phyloP scores from a whole-genome alignment of 192 early-diverging fungal species.

The Phycomyces blakesleeanus region DNA sequence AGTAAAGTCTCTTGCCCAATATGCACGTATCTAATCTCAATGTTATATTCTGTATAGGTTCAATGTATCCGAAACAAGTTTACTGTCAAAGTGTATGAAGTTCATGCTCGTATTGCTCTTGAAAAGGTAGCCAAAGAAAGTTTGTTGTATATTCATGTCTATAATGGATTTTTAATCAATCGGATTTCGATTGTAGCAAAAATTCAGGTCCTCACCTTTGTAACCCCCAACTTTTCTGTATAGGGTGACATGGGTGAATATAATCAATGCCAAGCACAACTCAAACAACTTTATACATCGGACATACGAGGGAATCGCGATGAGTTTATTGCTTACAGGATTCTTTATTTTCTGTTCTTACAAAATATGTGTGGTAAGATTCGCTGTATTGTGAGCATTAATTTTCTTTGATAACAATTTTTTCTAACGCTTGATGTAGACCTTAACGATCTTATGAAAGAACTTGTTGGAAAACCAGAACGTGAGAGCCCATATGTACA shows the following conservation, averaged over 20 bases:
- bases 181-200: not conserved
- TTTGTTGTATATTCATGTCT: not conserved
- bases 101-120: conserved; percentile 91
- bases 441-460: conserved; percentile 68
- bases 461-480: conserved; percentile 47
- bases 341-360: conserved; percentile 88
- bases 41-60: conserved; percentile 42
- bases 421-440: conserved; percentile 44
- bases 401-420: not conserved
- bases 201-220: not conserved
- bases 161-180: not conserved
- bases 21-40: not conserved
- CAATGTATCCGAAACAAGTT: conserved; percentile 93
- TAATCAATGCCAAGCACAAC: conserved; percentile 96
- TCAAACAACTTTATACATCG: conserved; percentile 81
- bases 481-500: conserved; percentile 59
- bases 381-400: not conserved
- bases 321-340: conserved; percentile 92
- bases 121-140: conserved; percentile 63
- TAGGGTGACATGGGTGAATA: conserved; percentile 94
- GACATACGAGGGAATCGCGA: conserved; percentile 67
- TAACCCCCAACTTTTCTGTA: not conserved
- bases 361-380: conserved; percentile 73
- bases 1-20: not conserved
- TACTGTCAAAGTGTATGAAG: conserved; percentile 92